Base-by-base conservation (phyloP, 495 filamentous ascomycete species). In the Daldinia loculata region DNA sequence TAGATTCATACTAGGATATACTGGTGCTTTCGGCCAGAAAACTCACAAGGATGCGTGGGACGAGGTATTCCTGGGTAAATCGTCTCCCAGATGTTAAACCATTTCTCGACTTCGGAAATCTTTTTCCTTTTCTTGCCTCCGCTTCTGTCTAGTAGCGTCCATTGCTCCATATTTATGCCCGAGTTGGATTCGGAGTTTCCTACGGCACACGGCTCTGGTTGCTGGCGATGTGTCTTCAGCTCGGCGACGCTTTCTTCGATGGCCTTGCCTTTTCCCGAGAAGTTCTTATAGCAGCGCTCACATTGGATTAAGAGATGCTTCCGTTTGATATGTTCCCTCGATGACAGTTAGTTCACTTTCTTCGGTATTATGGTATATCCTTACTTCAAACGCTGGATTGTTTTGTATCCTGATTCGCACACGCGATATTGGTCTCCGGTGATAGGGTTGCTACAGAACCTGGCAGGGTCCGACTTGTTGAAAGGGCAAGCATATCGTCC, bases 341-440 rank as follows among this genome's bases (percentile, higher is more conserved):
- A 38, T 14, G 17, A 27, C 0, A 8, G 11, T 69, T 48, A 69
- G 59, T 26, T 8, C 5, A 22, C 15, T 22, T 12, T 2, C 19
- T 67, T n/a, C 32, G 3, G 27, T 34, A 26, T 61, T 11, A 32
- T 56, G 19, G 12, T 17, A 15, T 24, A 39, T 17, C 17, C 66
- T n/a, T 27, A 69, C 66, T 69, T 69, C 24, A 69, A 39, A 11
- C 66, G 36, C 26, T 69, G 66, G 6, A 69, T 69, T n/a, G 39
- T 63, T 26, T 63, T 69, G 12, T 22, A 69, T 41, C 66, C 66
- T 9, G 66, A 69, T 22, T 69, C 66, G 27, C 66, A 69, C 2
- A 69, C 41, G 30, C 66, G 38, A 24, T 39, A 69, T 32, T 57
- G 58, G 19, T 69, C 27, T 0, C 41, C 66, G 22, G 66, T 63